Evolutionary conservation across 163 green algal genomes (phyloP), one percentile per base, ranked within the genome.

Genomic region (Chloroidium sp.): DNA sequence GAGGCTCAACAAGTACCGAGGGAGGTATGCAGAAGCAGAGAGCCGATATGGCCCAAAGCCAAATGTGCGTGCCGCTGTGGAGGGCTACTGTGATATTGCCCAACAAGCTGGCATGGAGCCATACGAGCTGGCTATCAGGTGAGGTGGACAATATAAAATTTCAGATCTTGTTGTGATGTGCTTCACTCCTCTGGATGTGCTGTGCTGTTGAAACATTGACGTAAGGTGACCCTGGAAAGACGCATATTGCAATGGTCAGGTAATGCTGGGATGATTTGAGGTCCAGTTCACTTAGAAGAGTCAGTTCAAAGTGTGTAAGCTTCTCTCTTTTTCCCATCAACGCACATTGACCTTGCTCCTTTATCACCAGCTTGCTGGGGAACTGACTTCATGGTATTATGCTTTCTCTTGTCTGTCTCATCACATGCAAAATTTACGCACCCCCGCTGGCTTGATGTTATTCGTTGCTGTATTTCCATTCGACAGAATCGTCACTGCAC

Each of bases 21-120:
- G 86, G n/a, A 83, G 91, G 57, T 98, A 97, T 82, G 91, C 91
- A 36, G 94, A 98, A 82, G 94, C 90, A 0, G 94, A 98, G 84
- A 90, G 81, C 4, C 85, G 92, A 4, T 98, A 98, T 82, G 90
- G 90, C 1, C 85, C 88, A 2, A 89, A 90, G 59, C 86, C 89
- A 59, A 94, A 93, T 74, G 90, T 97, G 1, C 67, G 2, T 2
- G 81, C 85, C 64, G 94, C 93, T 6, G 84, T 95, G 1, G 60
- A 64, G 3, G 87, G 81, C 4, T 97, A 97, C 83, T 82, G 80
- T 12, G 12, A n/a, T 8, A 57, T 89, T 3, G 86, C 86, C 57
- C 6, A 69, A 8, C 60, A 82, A 2, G 72, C 68, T 59, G 88
- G 90, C 59, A 86, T 97, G 61, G 84, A 75, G 2, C 86, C 89